Evolutionary conservation across 1,139 yeast species (phyloP).

Genomic region (Hyphopichia fennica): DNA sequence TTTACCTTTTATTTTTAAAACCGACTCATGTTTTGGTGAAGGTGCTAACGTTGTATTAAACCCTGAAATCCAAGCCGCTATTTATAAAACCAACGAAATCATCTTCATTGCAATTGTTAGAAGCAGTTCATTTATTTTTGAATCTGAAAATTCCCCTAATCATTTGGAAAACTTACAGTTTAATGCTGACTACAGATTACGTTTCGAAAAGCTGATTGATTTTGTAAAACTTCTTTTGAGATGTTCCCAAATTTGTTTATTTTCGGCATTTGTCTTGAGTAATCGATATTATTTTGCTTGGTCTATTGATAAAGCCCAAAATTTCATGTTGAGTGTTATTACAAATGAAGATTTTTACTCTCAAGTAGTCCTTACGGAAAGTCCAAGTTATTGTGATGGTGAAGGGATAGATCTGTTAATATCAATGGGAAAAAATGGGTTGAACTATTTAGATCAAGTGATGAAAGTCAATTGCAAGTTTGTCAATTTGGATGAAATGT

Average conservation of each 20-base stretch:
- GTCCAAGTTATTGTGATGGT: constrained; percentile 2
- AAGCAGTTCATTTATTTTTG: constrained; percentile 4
- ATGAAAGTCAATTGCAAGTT: constrained; percentile 3
- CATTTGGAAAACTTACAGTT: constrained; percentile 4
- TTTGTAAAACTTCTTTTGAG: constrained; percentile 13
- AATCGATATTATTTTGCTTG: constrained; percentile 46
- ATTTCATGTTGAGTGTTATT: constrained; percentile 23
- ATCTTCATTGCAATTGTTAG: constrained; percentile 18
- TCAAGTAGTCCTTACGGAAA: background rate
- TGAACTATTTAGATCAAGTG: constrained; percentile 6
- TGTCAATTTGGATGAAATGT: constrained; percentile 1
- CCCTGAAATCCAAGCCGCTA: constrained; percentile 18
- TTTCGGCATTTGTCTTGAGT: constrained; percentile 16
- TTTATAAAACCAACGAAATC: constrained; percentile 23
- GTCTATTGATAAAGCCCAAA: constrained; percentile 40
- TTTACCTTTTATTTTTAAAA: constrained; percentile 20
- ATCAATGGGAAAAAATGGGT: constrained; percentile 3
- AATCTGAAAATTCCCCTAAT: constrained; percentile 2
- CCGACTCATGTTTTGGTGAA: constrained; percentile 17
- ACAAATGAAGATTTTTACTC: constrained; percentile 23
- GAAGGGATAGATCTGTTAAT: constrained; percentile 13
- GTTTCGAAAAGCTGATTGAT: constrained; percentile 9
- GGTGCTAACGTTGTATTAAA: constrained; percentile 19
- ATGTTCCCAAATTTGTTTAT: constrained; percentile 15
- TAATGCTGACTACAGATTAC: constrained; percentile 3